phyloP scores from a whole-genome alignment of 352 stramenopile species.

The Phytophthora uliginosa region DNA sequence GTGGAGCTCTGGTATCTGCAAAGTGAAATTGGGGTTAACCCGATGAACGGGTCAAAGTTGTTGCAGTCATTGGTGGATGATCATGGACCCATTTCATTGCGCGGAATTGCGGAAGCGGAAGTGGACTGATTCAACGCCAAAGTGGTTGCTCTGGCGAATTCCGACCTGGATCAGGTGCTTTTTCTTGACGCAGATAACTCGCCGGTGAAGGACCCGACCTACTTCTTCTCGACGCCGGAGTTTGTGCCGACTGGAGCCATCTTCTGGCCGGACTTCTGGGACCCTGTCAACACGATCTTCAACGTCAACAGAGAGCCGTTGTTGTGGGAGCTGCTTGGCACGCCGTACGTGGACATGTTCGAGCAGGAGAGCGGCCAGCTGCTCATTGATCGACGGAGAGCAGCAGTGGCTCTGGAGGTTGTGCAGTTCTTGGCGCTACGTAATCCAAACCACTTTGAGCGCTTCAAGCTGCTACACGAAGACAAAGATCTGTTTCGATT shows the following conservation, averaged over 20 bases:
- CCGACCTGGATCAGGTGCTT: constrained; percentile 49
- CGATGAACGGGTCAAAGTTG: constrained; percentile 25
- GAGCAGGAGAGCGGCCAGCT: constrained; percentile 73
- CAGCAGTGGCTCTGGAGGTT: constrained; percentile 33
- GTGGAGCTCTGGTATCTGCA: constrained; percentile 64
- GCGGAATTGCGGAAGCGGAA: constrained; percentile 28
- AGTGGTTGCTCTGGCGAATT: constrained; percentile 51
- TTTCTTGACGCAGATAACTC: constrained; percentile 72
- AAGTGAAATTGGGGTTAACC: constrained; percentile 35
- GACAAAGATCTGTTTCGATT: constrained; percentile 70
- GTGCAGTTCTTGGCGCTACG: constrained; percentile 52
- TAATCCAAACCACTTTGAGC: constrained; percentile 38
- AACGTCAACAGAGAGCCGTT: constrained; percentile 62
- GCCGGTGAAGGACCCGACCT: constrained; percentile 56
- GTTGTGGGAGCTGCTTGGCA: constrained; percentile 60
- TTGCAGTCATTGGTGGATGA: constrained; percentile 30
- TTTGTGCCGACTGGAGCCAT: constrained; percentile 50
- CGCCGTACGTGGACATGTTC: constrained; percentile 64
- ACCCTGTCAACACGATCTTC: constrained; percentile 65
- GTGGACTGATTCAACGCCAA: constrained; percentile 65
- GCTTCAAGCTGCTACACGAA: constrained; percentile 50
- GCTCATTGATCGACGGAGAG: constrained; percentile 50
- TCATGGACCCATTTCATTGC: constrained; percentile 36
- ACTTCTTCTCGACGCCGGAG: constrained; percentile 50
- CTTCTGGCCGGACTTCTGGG: constrained; percentile 81